Percentiles rank a stretch among this genome's conserved stretches.
Conservation (phyloP, 2,329 filamentous ascomycete genomes). For the Cercospora zeina region DNA sequence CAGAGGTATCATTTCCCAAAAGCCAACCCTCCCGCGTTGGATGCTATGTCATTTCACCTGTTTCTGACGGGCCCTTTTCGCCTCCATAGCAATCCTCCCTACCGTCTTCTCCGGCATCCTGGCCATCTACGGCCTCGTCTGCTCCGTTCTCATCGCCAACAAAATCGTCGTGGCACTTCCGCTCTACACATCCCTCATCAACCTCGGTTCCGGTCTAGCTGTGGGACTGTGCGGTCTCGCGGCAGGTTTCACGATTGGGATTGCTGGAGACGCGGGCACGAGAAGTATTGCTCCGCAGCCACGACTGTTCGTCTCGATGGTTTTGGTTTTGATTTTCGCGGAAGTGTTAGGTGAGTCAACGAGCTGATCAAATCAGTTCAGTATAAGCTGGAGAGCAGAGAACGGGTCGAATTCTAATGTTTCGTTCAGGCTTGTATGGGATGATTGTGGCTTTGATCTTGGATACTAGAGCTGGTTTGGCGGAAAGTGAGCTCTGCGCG, state of each 20-base stretch:
- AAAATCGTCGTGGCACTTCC: conserved; percentile 19
- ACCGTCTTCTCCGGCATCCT: conserved; percentile 26
- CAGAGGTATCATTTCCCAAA: not conserved
- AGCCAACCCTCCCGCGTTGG: not conserved
- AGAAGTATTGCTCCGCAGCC: not conserved
- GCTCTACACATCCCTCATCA: conserved; percentile 22
- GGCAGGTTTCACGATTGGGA: conserved; percentile 26
- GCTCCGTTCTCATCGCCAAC: conserved; percentile 23
- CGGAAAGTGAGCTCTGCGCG: conserved; percentile 5
- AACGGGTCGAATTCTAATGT: not conserved
- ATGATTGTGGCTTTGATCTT: conserved; percentile 23
- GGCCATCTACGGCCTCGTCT: conserved; percentile 26
- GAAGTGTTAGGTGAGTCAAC: conserved; percentile 22
- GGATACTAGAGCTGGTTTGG: conserved; percentile 20
- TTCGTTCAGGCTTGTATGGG: conserved; percentile 21
- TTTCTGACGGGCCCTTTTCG: not conserved
- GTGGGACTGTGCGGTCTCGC: conserved; percentile 19
- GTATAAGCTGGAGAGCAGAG: not conserved
- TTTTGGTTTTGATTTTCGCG: conserved; percentile 27
- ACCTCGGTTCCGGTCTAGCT: conserved; percentile 23
- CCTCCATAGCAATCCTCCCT: conserved; percentile 10
- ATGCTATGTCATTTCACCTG: not conserved
- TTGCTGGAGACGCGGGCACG: conserved; percentile 24
- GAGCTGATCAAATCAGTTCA: conserved; percentile 10
- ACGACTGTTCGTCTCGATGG: not conserved